phyloP scores from a whole-genome alignment of 108 stramenopile species.

The Skeletonema marinoi region DNA sequence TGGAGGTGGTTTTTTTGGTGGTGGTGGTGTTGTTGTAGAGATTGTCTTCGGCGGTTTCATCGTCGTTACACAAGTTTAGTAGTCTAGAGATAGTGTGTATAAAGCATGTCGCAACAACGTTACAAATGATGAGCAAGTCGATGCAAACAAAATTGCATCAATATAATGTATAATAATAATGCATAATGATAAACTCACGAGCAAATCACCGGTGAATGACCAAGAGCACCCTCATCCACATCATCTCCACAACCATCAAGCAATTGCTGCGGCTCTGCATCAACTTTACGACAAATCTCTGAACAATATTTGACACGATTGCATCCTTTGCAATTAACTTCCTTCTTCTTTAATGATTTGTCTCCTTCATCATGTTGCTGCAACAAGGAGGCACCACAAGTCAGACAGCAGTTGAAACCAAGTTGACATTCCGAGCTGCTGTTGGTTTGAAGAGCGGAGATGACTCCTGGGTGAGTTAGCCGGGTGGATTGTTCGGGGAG shows the following conservation, averaged over 20 bases:
- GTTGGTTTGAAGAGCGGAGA: constrained; percentile 30
- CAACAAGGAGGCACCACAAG: constrained; percentile 21
- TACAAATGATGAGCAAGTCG: too few species aligned
- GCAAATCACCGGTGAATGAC: constrained; percentile 82
- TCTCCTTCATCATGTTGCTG: constrained; percentile 33
- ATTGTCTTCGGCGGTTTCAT: constrained; percentile 69
- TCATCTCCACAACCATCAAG: constrained; percentile 1
- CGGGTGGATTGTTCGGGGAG: constrained; percentile 73
- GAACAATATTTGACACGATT: constrained; percentile 82
- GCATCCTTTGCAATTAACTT: constrained; percentile 56
- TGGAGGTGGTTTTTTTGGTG: not conserved
- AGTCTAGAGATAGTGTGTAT: constrained; percentile 6
- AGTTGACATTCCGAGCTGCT: constrained; percentile 11
- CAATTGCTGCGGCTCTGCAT: constrained; percentile 28
- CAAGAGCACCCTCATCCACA: constrained; percentile 40
- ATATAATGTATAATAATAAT: too few species aligned
- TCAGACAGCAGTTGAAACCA: constrained; percentile 37
- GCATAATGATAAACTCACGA: constrained; percentile 3
- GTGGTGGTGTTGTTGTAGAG: constrained; percentile 12
- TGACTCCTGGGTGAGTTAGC: constrained; percentile 36
- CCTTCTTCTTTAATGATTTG: not conserved
- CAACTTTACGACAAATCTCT: constrained; percentile 54
- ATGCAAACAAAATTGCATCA: too few species aligned
- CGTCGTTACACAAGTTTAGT: constrained; percentile 68
- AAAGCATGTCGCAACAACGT: too few species aligned